A percentile compares a stretch with the other conserved stretches of the same genome.
Evolutionary conservation across 768 basidiomycete species (phyloP).

Genomic region (Kwoniella europaea): DNA sequence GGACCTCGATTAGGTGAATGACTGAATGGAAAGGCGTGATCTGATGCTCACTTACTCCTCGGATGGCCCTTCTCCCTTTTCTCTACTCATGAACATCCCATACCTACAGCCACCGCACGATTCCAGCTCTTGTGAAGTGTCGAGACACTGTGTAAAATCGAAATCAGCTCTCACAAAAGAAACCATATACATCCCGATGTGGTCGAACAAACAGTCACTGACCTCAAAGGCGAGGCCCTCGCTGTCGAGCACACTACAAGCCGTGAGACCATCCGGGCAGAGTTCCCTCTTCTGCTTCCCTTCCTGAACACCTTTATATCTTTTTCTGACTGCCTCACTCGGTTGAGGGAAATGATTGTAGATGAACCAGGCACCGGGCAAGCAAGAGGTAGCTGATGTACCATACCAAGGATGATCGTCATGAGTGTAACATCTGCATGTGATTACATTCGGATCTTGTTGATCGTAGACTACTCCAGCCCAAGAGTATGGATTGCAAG

Average conservation of each 20-base stretch:
- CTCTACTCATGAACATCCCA: neutral
- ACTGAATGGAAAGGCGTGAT: neutral
- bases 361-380: neutral
- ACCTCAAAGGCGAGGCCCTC: slow-evolving; percentile 7
- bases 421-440: neutral
- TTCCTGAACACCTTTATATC: neutral
- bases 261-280: slow-evolving; percentile 1
- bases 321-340: neutral
- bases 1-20: neutral
- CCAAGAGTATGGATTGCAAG: slow-evolving; percentile 4
- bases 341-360: slow-evolving; percentile 9
- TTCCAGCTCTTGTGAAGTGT: slow-evolving; percentile 7
- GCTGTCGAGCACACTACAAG: slow-evolving; percentile 9
- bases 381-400: neutral
- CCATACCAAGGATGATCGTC: slow-evolving; percentile 4
- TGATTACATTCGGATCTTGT: neutral
- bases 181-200: too few relatives aligned
- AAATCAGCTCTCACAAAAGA: too few relatives aligned
- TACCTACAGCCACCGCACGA: slow-evolving; percentile 10
- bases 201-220: neutral
- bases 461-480: slow-evolving; percentile 1
- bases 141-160: slow-evolving; percentile 1
- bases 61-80: neutral
- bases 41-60: neutral
- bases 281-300: neutral